Base-by-base conservation (phyloP, 345 rosid genomes). In the Melaleuca alternifolia region DNA sequence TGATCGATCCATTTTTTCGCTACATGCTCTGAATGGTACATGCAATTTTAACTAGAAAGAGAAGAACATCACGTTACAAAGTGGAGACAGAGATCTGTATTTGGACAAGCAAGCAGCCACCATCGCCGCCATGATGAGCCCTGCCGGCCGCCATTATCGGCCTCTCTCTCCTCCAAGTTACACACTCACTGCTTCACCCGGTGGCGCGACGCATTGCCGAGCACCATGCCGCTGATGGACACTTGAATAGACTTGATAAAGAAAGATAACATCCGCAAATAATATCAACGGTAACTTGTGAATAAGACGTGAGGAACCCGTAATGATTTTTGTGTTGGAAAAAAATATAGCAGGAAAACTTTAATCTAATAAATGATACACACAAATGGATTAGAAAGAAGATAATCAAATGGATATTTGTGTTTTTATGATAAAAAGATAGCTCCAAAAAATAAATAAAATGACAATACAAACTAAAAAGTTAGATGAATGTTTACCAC, bases 161-260 rank as follows among this genome's bases (percentile, higher is more conserved):
- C 3, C 48, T 24, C 26, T 16, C 79, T 65, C 79, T 71, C 46
- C 48, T 71, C 79, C 6, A 2, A 65, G 11, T 30, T 44, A 59
- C 0, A 1, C 0, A 15, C 37, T 59, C 2, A 16, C 37, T 33
- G 12, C 37, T 59, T 33, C 71, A 59, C n/a, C 9, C 13, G 3
- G 37, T 0, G n/a, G 4, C 2, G 1, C 2, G 1, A 59, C n/a
- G 20, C 5, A 59, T 59, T 59, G 71, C 37, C 18, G 0, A 59
- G 9, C 2, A 7, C n/a, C 18, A n/a, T n/a, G 71, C 11, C 3
- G 0, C 7, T 21, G 3, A 65, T 9, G 44, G 23, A 65, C 77
- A 30, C 44, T 14, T 30, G 44, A 26, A 59, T 59, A 30, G 15
- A 28, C n/a, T 11, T 26, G 33, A 59, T 0, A 7, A 26, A 12